phyloP scores from a whole-genome alignment of 2,329 filamentous ascomycete genomes.

The Nemania abortiva region DNA sequence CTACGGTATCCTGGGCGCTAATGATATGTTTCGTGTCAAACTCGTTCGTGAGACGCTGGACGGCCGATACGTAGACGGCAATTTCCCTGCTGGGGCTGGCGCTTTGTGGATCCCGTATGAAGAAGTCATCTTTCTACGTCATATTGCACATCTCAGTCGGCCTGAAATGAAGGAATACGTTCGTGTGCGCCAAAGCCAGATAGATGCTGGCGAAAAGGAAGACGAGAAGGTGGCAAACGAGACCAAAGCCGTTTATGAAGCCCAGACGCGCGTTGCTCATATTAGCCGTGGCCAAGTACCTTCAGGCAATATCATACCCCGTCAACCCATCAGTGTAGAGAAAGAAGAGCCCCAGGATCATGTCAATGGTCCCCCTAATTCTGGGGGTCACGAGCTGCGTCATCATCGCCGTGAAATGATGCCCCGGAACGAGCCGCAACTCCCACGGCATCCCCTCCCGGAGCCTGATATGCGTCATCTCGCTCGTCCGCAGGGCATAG shows the following conservation, averaged over 20 bases:
- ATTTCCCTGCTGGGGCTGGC: slow-evolving; percentile 71
- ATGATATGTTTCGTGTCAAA: slow-evolving; percentile 75
- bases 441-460: slow-evolving; percentile 52
- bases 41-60: slow-evolving; percentile 71
- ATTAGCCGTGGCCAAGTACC: slow-evolving; percentile 43
- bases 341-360: slow-evolving; percentile 41
- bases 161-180: slow-evolving; percentile 74
- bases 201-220: slow-evolving; percentile 65
- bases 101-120: slow-evolving; percentile 73
- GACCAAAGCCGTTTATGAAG: slow-evolving; percentile 63
- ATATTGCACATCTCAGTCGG: slow-evolving; percentile 63
- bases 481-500: slow-evolving; percentile 49
- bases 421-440: slow-evolving; percentile 46
- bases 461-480: slow-evolving; percentile 54
- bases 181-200: slow-evolving; percentile 69
- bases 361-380: slow-evolving; percentile 27
- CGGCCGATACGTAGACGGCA: slow-evolving; percentile 68
- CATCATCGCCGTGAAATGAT: slow-evolving; percentile 57
- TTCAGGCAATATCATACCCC: slow-evolving; percentile 27
- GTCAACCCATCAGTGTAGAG: slow-evolving; percentile 33
- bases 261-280: slow-evolving; percentile 58
- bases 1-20: slow-evolving; percentile 71
- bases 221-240: slow-evolving; percentile 65
- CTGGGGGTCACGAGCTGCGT: slow-evolving; percentile 54
- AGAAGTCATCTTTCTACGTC: slow-evolving; percentile 69